Base-by-base conservation (phyloP, 495 filamentous ascomycete species). In the Xylaria scruposa region DNA sequence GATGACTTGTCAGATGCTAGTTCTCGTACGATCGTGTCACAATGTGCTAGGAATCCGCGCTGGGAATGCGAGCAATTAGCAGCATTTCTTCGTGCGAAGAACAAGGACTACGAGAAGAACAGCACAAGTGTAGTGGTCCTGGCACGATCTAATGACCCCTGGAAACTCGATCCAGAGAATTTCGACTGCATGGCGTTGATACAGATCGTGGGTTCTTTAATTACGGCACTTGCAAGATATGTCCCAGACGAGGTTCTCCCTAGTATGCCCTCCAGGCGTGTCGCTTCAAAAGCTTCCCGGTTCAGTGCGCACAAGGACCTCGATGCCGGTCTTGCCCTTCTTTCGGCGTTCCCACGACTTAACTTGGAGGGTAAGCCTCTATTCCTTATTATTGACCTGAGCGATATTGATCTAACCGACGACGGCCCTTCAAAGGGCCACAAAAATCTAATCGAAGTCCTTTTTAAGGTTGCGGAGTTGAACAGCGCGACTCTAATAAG, bases 41-140 rank as follows among this genome's bases (percentile, higher is more conserved):
- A 60, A 21, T n/a, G 58, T 19, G 6, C 58, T 10, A 31, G 10
- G 3, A 60, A 38, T 21, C 17, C 58, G 9, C 58, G 19, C 17
- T 60, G 29, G 58, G 58, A 60, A 60, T 60, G 58, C 19, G 31
- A 60, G 31, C 31, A 1, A 21, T 12, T 60, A n/a, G 58, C 58
- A 38, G 58, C 31, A 19, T 60, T 60, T 15, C 58, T 60, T 33
- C 58, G 58, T 0, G 58, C 31, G 6, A 60, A 15, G 12, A 60
- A 60, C 33, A 9, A 21, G 17, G 58, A 33, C 0, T 60, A 17
- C 33, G 58, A 60, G 17, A 10, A 10, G 21, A 60, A 17, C 21
- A 60, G 0, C 4, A 60, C 58, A n/a, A 60, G 58, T 21, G 17
- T 36, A 1, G 58, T 60, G 33, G 17, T 60, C 6, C 58, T 60